phyloP scores from a whole-genome alignment of 306 rosid genomes.

The Comarum palustre region DNA sequence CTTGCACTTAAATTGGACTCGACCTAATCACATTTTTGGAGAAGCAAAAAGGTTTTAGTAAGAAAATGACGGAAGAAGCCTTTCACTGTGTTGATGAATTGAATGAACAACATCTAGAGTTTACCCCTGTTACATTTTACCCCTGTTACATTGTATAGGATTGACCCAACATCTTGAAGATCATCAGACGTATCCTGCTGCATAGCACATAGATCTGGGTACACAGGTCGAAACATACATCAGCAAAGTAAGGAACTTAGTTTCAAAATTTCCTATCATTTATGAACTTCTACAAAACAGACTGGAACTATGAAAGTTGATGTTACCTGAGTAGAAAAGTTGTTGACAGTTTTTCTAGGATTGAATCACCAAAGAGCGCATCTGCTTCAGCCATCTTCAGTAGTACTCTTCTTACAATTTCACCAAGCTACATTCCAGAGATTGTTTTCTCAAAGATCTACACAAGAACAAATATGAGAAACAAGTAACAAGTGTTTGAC shows the following conservation, averaged over 20 bases:
- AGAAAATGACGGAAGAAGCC: background rate
- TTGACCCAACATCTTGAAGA: slow-evolving; percentile 63
- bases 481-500: background rate
- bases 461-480: slow-evolving; percentile 7
- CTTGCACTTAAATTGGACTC: slow-evolving; percentile 59
- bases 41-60: background rate
- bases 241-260: slow-evolving; percentile 6
- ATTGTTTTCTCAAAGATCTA: slow-evolving; percentile 93
- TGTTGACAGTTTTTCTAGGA: slow-evolving; percentile 51
- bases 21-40: slow-evolving; percentile 38
- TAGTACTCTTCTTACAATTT: slow-evolving; percentile 74
- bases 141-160: slow-evolving; percentile 66
- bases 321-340: slow-evolving; percentile 64
- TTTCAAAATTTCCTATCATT: background rate
- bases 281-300: background rate
- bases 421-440: slow-evolving; percentile 95
- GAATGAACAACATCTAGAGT: slow-evolving; percentile 3
- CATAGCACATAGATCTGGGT: slow-evolving; percentile 69
- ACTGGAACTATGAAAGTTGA: background rate
- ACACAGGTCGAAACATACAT: slow-evolving; percentile 15
- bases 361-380: slow-evolving; percentile 57
- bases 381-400: slow-evolving; percentile 57
- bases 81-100: background rate
- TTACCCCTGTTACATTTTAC: slow-evolving; percentile 82
- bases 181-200: slow-evolving; percentile 78